Evolutionary conservation across 2,329 filamentous ascomycete genomes (phyloP).

Genomic region (Arthrobotrys sinensis): DNA sequence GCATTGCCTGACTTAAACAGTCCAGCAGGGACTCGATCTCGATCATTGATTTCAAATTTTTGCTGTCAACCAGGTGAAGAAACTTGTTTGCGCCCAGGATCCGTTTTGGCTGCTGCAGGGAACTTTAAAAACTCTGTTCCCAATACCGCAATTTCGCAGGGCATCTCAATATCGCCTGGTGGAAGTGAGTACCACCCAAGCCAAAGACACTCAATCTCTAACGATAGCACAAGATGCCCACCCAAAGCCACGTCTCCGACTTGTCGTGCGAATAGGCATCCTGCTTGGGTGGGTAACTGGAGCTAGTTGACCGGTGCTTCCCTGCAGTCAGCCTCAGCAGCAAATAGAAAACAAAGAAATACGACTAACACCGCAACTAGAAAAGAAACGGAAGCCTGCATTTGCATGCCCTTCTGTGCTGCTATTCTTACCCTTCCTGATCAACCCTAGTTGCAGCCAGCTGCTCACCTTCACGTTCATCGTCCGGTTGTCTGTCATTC

Average conservation of each 20-base stretch:
- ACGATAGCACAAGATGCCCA: slow-evolving; percentile 40
- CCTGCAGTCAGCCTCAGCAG: slow-evolving; percentile 49
- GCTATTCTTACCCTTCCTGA: slow-evolving; percentile 52
- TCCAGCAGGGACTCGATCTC: slow-evolving; percentile 37
- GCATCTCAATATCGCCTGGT: slow-evolving; percentile 36
- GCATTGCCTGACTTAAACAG: slow-evolving; percentile 26
- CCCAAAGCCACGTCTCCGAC: slow-evolving; percentile 46
- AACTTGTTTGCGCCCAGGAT: slow-evolving; percentile 32
- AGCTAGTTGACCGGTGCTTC: slow-evolving; percentile 30
- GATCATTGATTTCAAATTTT: slow-evolving; percentile 42
- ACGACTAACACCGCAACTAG: slow-evolving; percentile 39
- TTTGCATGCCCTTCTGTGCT: slow-evolving; percentile 36
- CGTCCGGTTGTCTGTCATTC: slow-evolving; percentile 44
- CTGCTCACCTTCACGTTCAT: slow-evolving; percentile 34
- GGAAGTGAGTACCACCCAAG: slow-evolving; percentile 26
- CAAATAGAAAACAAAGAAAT: slow-evolving; percentile 52
- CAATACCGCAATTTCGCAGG: slow-evolving; percentile 23
- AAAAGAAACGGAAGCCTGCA: slow-evolving; percentile 55
- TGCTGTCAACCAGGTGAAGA: slow-evolving; percentile 40
- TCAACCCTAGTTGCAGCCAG: slow-evolving; percentile 31
- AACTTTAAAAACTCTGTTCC: slow-evolving; percentile 51
- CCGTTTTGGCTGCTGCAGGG: slow-evolving; percentile 32
- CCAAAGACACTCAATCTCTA: slow-evolving; percentile 48
- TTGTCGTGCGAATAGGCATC: slow-evolving; percentile 30
- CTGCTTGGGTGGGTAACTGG: slow-evolving; percentile 38